A percentile compares a stretch with the other conserved stretches of the same genome.
Evolutionary conservation across 2,329 filamentous ascomycete genomes (phyloP).

Genomic region (Pestalotiopsis sp.): DNA sequence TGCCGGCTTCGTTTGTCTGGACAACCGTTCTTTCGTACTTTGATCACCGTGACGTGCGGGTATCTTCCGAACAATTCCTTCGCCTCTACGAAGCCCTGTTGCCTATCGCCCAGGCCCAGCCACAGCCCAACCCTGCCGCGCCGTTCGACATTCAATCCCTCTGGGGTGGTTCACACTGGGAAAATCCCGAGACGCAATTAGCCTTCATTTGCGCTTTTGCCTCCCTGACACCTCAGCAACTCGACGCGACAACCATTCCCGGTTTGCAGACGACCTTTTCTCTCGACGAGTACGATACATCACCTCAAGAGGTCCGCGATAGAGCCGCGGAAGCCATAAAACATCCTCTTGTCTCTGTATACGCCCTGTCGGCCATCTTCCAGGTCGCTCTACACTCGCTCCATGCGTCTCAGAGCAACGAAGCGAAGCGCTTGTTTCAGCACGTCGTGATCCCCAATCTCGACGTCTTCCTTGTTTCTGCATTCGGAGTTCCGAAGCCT

Average conservation of each 20-base stretch:
- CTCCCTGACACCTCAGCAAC: slow-evolving; percentile 71
- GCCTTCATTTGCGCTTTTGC: slow-evolving; percentile 93
- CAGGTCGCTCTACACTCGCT: slow-evolving; percentile 65
- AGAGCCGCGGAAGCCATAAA: slow-evolving; percentile 67
- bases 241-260: slow-evolving; percentile 85
- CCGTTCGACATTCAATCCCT: slow-evolving; percentile 82
- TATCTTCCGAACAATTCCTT: slow-evolving; percentile 81
- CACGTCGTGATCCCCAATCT: slow-evolving; percentile 73
- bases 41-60: slow-evolving; percentile 75
- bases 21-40: slow-evolving; percentile 76
- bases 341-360: slow-evolving; percentile 86
- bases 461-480: slow-evolving; percentile 78
- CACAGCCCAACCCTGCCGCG: slow-evolving; percentile 52
- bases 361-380: slow-evolving; percentile 75
- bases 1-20: slow-evolving; percentile 69
- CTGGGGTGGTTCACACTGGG: slow-evolving; percentile 85
- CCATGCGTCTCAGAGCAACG: slow-evolving; percentile 62
- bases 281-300: slow-evolving; percentile 56
- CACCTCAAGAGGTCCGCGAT: slow-evolving; percentile 52
- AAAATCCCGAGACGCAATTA: slow-evolving; percentile 82
- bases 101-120: slow-evolving; percentile 61
- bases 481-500: slow-evolving; percentile 75
- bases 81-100: slow-evolving; percentile 79
- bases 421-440: slow-evolving; percentile 68
- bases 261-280: slow-evolving; percentile 79